phyloP scores from a whole-genome alignment of 805 yeast genomes.

The Teunomyces cretensis region DNA sequence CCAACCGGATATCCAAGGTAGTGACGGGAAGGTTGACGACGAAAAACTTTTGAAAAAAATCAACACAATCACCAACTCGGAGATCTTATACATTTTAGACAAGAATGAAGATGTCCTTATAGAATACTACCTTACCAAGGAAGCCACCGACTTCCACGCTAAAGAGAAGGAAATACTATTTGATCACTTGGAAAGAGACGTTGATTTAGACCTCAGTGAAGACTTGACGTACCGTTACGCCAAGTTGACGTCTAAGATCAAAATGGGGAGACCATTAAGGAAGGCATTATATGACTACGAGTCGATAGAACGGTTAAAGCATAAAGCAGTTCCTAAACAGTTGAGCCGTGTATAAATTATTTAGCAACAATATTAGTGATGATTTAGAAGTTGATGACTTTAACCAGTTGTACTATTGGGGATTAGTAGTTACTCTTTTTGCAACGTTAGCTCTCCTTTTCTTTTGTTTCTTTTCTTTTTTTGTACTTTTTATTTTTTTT shows the following conservation, averaged over 20 bases:
- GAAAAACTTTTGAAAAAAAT: constrained; percentile 1
- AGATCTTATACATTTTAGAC: constrained; percentile 23
- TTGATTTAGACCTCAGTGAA: neutral
- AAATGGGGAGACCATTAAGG: constrained; percentile 8
- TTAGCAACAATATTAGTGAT: neutral
- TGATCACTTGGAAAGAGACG: constrained; percentile 4
- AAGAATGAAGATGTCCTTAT: constrained; percentile 25
- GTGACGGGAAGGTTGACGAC: constrained; percentile 13
- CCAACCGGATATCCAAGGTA: constrained; percentile 15
- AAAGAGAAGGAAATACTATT: constrained; percentile 19
- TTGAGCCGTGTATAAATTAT: neutral
- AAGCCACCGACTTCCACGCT: constrained; percentile 34
- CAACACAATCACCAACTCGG: constrained; percentile 19
- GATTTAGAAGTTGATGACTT: too few species aligned
- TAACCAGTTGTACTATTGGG: too few species aligned
- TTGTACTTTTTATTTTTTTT: neutral
- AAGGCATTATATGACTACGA: constrained; percentile 11
- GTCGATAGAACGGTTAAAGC: constrained; percentile 8
- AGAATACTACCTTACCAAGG: constrained; percentile 27
- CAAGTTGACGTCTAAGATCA: constrained; percentile 6
- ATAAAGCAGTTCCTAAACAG: neutral
- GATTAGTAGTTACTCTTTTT: too few species aligned
- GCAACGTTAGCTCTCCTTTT: neutral
- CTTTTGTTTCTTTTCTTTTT: neutral
- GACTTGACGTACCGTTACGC: constrained; percentile 3